Base-by-base conservation (phyloP, 148 eudicot genomes). In the Camellia japonica region DNA sequence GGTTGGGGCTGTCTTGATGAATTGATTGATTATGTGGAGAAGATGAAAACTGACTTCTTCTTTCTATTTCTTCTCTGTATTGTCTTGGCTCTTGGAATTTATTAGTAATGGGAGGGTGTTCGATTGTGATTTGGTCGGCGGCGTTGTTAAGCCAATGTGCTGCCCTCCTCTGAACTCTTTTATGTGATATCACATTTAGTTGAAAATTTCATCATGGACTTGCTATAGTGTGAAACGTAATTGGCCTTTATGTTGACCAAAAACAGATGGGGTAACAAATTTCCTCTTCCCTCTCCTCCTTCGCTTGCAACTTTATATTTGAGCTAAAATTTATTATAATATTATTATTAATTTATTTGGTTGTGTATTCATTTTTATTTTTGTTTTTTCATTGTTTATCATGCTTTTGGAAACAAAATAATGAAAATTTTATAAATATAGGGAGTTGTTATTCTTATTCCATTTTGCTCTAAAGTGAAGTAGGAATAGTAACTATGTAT, bases 151-250 rank as follows among this genome's bases (percentile, higher is more conserved):
- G 61, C 76, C 38, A 46, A 7, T 79, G 76, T 44, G 60, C 16
- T 71, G 68, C 59, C 67, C 68, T 59, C 69, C 69, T 79, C 74
- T 7, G 5, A 73, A 79, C 68, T 60, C 65, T 46, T 12, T 43
- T 67, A 13, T 43, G 43, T 71, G 63, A 51, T 55, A 5, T 61
- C 69, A 47, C 67, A 67, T 59, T 71, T 61, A 60, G 61, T 62
- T 71, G 60, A 67, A 75, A 18, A 49, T 80, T 62, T 60, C 59
- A 51, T 63, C 63, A n/a, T 62, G 71, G 44, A 73, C 61, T 73
- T 47, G 3, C 11, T 2, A 68, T 14, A 67, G 38, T 67, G 38
- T 30, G 38, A 30, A 30, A 30, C 38, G 1, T 30, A 30, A 30
- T 30, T 30, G 38, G 38, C 38, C 38, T 30, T 30, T 30, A 30